phyloP scores from a whole-genome alignment of 352 stramenopile genomes.

The Ophiocytium majus region DNA sequence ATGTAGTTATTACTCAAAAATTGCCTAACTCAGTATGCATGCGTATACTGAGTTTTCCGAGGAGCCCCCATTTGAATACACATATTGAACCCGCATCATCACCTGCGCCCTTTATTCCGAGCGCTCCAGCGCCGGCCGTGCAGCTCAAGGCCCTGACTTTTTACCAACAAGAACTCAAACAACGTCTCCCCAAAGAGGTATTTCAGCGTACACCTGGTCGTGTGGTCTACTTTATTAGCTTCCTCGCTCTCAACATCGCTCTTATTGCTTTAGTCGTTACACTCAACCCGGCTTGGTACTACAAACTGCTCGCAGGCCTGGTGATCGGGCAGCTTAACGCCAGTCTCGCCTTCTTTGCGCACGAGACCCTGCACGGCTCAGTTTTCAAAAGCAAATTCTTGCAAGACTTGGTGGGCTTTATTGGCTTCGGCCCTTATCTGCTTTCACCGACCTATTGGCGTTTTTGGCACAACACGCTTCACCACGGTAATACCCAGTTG shows the following conservation, averaged over 20 bases:
- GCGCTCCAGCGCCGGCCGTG: too few species aligned
- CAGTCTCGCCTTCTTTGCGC: conserved; percentile 1
- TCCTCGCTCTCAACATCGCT: neutral
- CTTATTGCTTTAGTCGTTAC: neutral
- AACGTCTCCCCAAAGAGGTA: neutral
- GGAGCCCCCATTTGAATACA: too few species aligned
- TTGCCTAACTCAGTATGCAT: too few species aligned
- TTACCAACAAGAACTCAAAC: neutral
- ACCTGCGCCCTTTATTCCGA: too few species aligned
- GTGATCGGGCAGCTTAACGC: neutral
- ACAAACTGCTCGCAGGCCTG: neutral
- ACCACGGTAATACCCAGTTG: conserved; percentile 6
- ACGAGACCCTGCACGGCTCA: neutral
- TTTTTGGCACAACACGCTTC: conserved; percentile 11
- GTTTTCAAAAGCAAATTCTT: neutral
- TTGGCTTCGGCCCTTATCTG: neutral
- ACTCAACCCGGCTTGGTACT: conserved; percentile 2
- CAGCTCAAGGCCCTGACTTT: neutral
- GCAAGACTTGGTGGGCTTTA: neutral
- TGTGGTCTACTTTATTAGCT: neutral
- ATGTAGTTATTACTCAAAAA: too few species aligned
- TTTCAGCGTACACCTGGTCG: neutral
- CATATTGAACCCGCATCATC: too few species aligned
- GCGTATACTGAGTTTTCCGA: too few species aligned
- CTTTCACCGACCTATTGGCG: conserved; percentile 1